These are phyloP conservation scores for Inga oerstediana DNA, from an alignment of 306 rosid genomes.

Conservation along the genomic window DNA sequence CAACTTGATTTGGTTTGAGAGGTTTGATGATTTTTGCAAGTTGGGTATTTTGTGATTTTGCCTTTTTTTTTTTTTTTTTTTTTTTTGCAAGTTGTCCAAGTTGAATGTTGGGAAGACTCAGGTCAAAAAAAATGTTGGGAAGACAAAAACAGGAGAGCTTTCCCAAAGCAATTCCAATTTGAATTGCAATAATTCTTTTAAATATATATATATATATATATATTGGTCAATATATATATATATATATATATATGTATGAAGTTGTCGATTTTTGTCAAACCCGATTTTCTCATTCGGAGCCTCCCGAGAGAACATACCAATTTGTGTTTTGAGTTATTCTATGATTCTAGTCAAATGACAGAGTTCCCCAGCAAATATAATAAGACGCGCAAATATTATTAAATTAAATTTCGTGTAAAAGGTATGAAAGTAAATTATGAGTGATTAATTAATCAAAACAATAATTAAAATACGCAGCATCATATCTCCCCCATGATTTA, in stretches of 20 bases:
- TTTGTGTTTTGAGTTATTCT: background rate
- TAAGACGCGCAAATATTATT: background rate
- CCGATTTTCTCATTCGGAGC: background rate
- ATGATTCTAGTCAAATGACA: background rate
- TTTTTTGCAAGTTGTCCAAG: background rate
- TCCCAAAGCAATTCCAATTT: background rate
- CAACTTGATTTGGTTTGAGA: background rate
- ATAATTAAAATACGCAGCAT: background rate
- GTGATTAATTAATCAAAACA: conserved; percentile 30
- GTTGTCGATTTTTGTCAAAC: background rate
- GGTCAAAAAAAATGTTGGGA: background rate
- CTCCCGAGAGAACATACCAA: background rate
- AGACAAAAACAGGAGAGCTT: background rate
- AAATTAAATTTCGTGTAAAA: background rate
- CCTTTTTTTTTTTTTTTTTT: too few relatives aligned
- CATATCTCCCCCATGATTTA: background rate
- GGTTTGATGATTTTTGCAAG: background rate
- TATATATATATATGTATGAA: too few relatives aligned
- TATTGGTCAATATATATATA: too few relatives aligned
- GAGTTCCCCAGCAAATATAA: background rate
- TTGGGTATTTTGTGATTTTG: background rate
- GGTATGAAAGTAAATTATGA: conserved; percentile 11
- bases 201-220: too few relatives aligned
- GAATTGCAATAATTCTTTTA: background rate
- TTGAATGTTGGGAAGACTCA: background rate